Evolutionary conservation across 108 stramenopile genomes (phyloP).

Genomic region (Nitzschia sp.): DNA sequence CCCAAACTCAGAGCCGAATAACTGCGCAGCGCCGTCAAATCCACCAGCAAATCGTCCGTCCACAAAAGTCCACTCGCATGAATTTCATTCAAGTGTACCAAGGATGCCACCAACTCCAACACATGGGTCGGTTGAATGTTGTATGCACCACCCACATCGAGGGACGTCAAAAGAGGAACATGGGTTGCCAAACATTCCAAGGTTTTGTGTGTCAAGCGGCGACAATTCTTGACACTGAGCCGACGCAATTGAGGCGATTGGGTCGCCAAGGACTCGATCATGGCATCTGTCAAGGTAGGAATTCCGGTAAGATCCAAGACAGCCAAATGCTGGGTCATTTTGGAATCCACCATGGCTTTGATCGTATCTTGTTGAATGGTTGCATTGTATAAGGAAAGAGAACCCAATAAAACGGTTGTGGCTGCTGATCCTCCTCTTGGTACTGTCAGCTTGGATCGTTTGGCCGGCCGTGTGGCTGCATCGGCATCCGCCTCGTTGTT

Average conservation of each 20-base stretch:
- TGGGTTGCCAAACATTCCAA: conserved; percentile 30
- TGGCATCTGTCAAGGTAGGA: conserved; percentile 56
- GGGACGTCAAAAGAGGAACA: conserved; percentile 28
- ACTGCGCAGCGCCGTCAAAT: conserved; percentile 35
- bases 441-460: background rate
- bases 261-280: conserved; percentile 35
- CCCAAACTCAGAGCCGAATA: conserved; percentile 65
- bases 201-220: conserved; percentile 56
- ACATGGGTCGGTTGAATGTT: conserved; percentile 57
- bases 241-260: conserved; percentile 49
- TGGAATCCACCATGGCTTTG: conserved; percentile 52
- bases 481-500: background rate
- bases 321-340: conserved; percentile 54
- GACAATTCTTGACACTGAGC: conserved; percentile 74
- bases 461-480: background rate
- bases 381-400: conserved; percentile 70
- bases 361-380: conserved; percentile 54
- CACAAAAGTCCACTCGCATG: conserved; percentile 71
- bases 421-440: background rate
- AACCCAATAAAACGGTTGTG: conserved; percentile 27
- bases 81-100: conserved; percentile 48
- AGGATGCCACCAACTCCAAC: conserved; percentile 26
- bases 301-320: conserved; percentile 71
- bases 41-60: conserved; percentile 57
- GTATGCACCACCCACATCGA: conserved; percentile 76